A percentile compares a stretch with the other conserved stretches of the same genome.
phyloP scores from a whole-genome alignment of 1,139 yeast genomes.

The Scheffersomyces titani region DNA sequence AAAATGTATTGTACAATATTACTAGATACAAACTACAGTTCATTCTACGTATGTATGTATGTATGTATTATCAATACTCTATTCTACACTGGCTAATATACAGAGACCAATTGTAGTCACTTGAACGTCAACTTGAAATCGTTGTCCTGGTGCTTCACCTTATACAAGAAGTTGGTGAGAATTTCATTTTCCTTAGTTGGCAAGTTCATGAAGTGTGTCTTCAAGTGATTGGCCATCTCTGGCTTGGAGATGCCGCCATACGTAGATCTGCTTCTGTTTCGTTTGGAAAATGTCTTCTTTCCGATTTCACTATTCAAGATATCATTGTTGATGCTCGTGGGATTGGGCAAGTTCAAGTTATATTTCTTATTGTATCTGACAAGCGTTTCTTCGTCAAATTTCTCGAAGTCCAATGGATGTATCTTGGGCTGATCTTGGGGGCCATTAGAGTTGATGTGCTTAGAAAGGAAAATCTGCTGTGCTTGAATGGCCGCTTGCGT shows the following conservation, averaged over 20 bases:
- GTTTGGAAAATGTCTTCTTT: constrained; percentile 54
- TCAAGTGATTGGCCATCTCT: constrained; percentile 57
- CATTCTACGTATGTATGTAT: neutral
- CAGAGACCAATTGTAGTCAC: constrained; percentile 5
- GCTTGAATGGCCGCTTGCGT: constrained; percentile 59
- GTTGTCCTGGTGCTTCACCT: constrained; percentile 65
- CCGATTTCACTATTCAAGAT: constrained; percentile 66
- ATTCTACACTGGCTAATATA: neutral
- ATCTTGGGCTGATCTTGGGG: constrained; percentile 52
- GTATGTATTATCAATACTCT: neutral
- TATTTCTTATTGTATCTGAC: constrained; percentile 60
- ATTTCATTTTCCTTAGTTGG: constrained; percentile 77
- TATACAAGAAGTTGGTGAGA: constrained; percentile 75
- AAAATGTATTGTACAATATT: neutral
- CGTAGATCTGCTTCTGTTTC: constrained; percentile 21
- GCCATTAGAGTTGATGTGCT: constrained; percentile 65
- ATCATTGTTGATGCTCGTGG: constrained; percentile 59
- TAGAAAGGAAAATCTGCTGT: constrained; percentile 58
- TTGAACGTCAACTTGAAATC: constrained; percentile 44
- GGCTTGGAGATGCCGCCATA: constrained; percentile 41
- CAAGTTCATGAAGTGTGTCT: constrained; percentile 62
- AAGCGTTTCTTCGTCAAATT: constrained; percentile 53
- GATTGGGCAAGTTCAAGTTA: constrained; percentile 49
- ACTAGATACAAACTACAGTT: neutral
- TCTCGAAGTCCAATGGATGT: constrained; percentile 62